Base-by-base conservation (phyloP, 495 filamentous ascomycete genomes). In the Lentithecium fluviatile region DNA sequence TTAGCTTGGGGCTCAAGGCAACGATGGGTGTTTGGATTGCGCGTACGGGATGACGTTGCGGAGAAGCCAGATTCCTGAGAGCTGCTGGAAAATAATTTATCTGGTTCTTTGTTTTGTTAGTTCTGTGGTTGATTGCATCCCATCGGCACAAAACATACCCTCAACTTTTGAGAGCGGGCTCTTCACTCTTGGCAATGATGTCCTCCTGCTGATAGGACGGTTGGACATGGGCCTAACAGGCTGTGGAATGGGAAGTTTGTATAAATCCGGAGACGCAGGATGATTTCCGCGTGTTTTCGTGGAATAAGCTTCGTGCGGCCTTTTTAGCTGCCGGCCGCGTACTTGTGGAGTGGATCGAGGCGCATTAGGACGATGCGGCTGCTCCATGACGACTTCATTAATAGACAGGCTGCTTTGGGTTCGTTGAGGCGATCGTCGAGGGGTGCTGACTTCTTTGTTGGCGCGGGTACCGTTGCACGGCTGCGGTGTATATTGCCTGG, bases 351-450 rank as follows among this genome's bases (percentile, higher is more conserved):
- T 19, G 13, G n/a, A 5, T 24, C 17, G 49, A 10, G 38, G 49
- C 15, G 20, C 24, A 53, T 19, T 57, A n/a, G 36, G 38, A 52
- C 21, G 46, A n/a, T 56, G 23, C 43, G 29, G 8, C 25, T 46
- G 24, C 23, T 45, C 11, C 45, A 65, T 65, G 24, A 56, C 51
- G 4, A 51, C 55, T 10, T 32, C 29, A 19, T 45, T 45, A 8
- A 55, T 51, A 6, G 51, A 55, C 0, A 60, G 19, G 29, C 56
- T 57, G 51, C 45, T 55, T 23, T 60, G 17, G 17, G 32, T 55
- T 25, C 45, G 34, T 6, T 48, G 36, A 21, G 37, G 26, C 4
- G 37, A 42, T n/a, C 23, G 11, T 26, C 24, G 3, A 3, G 50
- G 17, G 21, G 38, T 5, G 11, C 15, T 24, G 7, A 25, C 7